Base-by-base conservation (phyloP, 2,329 filamentous ascomycete species). In the Pyricularia sp. region DNA sequence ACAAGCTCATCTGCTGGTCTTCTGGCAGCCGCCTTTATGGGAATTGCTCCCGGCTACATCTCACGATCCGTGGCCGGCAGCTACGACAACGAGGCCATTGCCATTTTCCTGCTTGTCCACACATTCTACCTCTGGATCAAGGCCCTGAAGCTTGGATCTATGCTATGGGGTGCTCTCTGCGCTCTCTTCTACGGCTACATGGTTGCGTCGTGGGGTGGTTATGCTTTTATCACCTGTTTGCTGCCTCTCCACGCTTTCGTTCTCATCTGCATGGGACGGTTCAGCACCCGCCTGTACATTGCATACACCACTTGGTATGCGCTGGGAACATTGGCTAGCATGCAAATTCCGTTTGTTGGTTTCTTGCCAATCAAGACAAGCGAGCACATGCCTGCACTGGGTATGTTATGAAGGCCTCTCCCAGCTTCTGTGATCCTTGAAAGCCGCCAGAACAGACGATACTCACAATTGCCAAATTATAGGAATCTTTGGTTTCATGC, bases 71-170 rank as follows among this genome's bases (percentile, higher is more conserved):
- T 99, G 67, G 94, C 94, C 68, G 94, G 94, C 74, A 97, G 93
- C 77, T 99, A 99, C 80, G 94, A 99, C 78, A 71, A 99, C 81
- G 94, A 99, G 80, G 94, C 94, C 70, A 99, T 99, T 80, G 93
- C 94, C 73, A 99, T 99, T 75, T 99, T 99, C 82, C 82, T 99
- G 71, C 85, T 99, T 35, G 94, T 99, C 69, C 97, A 96, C 77
- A 99, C 94, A 75, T 99, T 99, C 79, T 99, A 88, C 79, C 85
- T 99, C 64, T 99, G 94, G 94, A 96, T 99, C 79, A 97, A 97
- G 84, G 91, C 94, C 24, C 84, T 99, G 70, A 99, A 99, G 82
- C 85, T 92, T 66, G 94, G 94, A 30, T 97, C 94, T 63, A 92
- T 96, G 75, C 90, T 97, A 77, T 99, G 93, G 93, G 93, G 92